These are phyloP conservation scores for Trichoderma harzianum DNA, from an alignment of 2,329 filamentous ascomycete species.

Conservation along the genomic window DNA sequence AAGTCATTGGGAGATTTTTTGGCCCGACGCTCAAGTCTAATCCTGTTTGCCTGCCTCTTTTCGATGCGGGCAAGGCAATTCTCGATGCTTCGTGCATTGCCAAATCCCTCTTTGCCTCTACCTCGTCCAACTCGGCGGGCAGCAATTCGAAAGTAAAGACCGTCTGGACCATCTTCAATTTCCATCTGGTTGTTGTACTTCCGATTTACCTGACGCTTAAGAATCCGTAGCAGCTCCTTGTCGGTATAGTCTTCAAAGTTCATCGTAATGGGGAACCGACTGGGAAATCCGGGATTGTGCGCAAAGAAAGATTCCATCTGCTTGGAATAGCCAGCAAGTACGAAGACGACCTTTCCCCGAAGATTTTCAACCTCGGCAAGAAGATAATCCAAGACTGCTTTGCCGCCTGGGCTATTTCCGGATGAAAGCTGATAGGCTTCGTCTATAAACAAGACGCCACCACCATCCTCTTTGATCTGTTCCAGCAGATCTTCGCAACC, in stretches of 20 bases:
- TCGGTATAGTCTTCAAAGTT: conserved; percentile 69
- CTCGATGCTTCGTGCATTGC: conserved; percentile 67
- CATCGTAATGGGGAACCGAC: conserved; percentile 63
- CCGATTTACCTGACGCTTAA: conserved; percentile 51
- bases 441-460: conserved; percentile 73
- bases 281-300: conserved; percentile 68
- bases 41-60: conserved; percentile 55
- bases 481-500: conserved; percentile 52
- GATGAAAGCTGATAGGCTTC: conserved; percentile 73
- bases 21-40: conserved; percentile 45
- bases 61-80: conserved; percentile 55
- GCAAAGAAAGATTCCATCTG: conserved; percentile 75
- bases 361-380: conserved; percentile 71
- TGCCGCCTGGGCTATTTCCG: conserved; percentile 54
- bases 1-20: conserved; percentile 52
- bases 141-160: conserved; percentile 63
- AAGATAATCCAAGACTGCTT: conserved; percentile 65
- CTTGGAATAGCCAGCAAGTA: conserved; percentile 70
- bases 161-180: conserved; percentile 54
- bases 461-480: conserved; percentile 52
- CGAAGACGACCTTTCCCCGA: conserved; percentile 65
- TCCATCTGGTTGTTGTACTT: conserved; percentile 56
- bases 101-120: conserved; percentile 65
- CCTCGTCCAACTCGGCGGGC: conserved; percentile 58
- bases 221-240: conserved; percentile 59